phyloP scores from a whole-genome alignment of 345 rosid genomes.

The Corchorus olitorius region DNA sequence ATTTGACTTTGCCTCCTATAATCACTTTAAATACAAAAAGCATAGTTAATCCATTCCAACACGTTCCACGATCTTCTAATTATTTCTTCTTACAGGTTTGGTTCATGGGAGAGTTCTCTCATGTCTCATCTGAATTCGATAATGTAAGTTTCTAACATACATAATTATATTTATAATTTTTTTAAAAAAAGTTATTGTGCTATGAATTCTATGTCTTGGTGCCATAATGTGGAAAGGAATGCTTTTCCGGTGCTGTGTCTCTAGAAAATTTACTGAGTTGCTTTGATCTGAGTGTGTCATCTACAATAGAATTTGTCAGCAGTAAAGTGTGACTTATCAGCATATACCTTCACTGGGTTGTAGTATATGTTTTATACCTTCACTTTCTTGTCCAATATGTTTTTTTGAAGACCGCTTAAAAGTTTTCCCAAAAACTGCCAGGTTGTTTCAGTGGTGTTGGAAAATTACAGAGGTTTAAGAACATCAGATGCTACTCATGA shows the following conservation, averaged over 20 bases:
- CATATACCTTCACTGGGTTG: not conserved
- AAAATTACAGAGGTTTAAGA: slow-evolving; percentile 49
- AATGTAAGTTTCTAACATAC: slow-evolving; percentile 44
- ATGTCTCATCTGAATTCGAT: slow-evolving; percentile 67
- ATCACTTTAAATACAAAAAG: not conserved
- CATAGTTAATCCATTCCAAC: no score
- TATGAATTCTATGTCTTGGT: not conserved
- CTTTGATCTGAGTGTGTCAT: not conserved
- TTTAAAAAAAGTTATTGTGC: slow-evolving; percentile 9
- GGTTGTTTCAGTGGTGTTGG: slow-evolving; percentile 73
- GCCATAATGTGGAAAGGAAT: not conserved
- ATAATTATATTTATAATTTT: not conserved
- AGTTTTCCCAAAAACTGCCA: slow-evolving; percentile 27
- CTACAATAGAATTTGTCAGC: not conserved
- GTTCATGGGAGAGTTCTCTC: slow-evolving; percentile 84
- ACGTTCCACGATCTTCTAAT: slow-evolving; percentile 9
- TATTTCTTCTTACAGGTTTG: slow-evolving; percentile 45
- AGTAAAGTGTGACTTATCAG: not conserved
- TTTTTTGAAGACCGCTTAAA: not conserved
- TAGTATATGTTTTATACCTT: not conserved
- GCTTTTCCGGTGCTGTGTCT: not conserved
- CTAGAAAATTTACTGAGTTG: not conserved
- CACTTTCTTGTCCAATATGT: not conserved
- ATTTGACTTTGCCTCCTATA: not conserved
- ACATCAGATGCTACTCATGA: slow-evolving; percentile 26